Conservation (phyloP, 2,329 filamentous ascomycete species). For the Neofusicoccum cordaticola region DNA sequence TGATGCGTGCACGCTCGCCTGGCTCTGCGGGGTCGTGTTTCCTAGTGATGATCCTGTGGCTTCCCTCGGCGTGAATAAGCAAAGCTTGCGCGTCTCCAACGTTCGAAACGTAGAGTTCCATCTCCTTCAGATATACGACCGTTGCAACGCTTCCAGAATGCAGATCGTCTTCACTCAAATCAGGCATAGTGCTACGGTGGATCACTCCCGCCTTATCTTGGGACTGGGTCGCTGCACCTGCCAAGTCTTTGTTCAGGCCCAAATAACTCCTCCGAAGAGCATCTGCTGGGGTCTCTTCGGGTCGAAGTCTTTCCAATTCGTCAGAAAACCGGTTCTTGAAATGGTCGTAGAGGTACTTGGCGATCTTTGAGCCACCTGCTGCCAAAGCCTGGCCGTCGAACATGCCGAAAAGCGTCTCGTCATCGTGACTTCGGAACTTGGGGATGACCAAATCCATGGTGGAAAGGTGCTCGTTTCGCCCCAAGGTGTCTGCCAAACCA, state of each 20-base stretch:
- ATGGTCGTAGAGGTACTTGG: slow-evolving; percentile 94
- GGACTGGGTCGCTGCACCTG: slow-evolving; percentile 76
- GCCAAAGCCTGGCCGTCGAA: slow-evolving; percentile 93
- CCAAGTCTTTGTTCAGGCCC: slow-evolving; percentile 88
- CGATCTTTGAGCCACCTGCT: slow-evolving; percentile 88
- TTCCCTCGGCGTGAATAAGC: slow-evolving; percentile 84
- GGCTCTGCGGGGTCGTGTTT: slow-evolving; percentile 93
- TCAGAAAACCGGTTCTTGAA: slow-evolving; percentile 81
- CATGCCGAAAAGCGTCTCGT: slow-evolving; percentile 86
- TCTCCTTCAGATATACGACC: slow-evolving; percentile 82
- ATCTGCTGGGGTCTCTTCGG: slow-evolving; percentile 73
- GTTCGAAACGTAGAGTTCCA: slow-evolving; percentile 90
- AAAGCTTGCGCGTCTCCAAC: slow-evolving; percentile 96
- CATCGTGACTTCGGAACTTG: slow-evolving; percentile 82
- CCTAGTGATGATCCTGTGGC: slow-evolving; percentile 76
- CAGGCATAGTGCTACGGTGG: slow-evolving; percentile 72
- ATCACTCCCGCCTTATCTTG: slow-evolving; percentile 49
- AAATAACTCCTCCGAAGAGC: slow-evolving; percentile 85
- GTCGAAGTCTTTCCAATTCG: slow-evolving; percentile 72
- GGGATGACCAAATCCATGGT: slow-evolving; percentile 95
- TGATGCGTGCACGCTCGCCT: slow-evolving; percentile 79
- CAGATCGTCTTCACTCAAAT: slow-evolving; percentile 84
- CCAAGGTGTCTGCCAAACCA: slow-evolving; percentile 94
- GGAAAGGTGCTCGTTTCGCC: slow-evolving; percentile 89
- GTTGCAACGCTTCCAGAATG: slow-evolving; percentile 89